These are phyloP conservation scores for Paspalum notatum DNA, from an alignment of 176 grass and related monocot species.

Conservation along the genomic window DNA sequence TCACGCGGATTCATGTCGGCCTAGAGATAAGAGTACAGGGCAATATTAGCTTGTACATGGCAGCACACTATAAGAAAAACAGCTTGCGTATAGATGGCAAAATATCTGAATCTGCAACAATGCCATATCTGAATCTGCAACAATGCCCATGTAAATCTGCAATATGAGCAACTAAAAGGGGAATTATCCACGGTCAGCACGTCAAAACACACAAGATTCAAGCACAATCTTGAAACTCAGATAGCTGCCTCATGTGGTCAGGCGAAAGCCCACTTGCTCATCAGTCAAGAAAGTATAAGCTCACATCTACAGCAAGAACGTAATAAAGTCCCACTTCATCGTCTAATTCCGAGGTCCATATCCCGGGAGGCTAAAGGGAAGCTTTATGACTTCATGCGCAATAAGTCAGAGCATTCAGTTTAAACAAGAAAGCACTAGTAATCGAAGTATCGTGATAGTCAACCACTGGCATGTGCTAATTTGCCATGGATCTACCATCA, in stretches of 20 bases:
- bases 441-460: background rate
- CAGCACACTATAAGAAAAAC: background rate
- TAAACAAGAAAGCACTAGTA: background rate
- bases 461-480: background rate
- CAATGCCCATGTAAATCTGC: background rate
- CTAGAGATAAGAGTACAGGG: too few species aligned
- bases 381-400: too few species aligned
- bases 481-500: too few species aligned
- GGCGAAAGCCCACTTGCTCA: too few species aligned
- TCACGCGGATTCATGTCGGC: too few species aligned
- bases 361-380: too few species aligned
- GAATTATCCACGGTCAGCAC: background rate
- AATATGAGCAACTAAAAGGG: background rate
- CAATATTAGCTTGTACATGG: conserved; percentile 20
- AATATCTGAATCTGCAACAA: too few species aligned
- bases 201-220: background rate
- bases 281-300: too few species aligned
- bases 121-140: too few species aligned
- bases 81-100: background rate
- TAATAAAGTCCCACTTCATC: too few species aligned
- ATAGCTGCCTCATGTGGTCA: background rate
- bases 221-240: background rate
- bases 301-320: too few species aligned
- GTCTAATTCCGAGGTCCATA: too few species aligned
- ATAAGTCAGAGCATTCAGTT: background rate